Percentiles rank a stretch among this genome's conserved stretches.
phyloP scores from a whole-genome alignment of 116 monocot species.

The Thalassia testudinum region DNA sequence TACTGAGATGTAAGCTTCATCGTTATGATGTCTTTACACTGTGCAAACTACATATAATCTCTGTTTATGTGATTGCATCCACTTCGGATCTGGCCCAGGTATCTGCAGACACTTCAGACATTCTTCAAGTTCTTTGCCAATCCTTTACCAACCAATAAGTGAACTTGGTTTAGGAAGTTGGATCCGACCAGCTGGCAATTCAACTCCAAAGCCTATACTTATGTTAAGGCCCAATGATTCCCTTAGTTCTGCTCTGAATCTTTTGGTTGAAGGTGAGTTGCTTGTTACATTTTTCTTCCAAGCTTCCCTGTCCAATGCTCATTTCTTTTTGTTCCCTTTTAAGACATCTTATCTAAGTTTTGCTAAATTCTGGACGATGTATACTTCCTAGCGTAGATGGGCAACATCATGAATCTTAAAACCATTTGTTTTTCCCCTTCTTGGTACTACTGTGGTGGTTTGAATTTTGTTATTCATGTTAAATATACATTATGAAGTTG shows the following conservation, averaged over 20 bases:
- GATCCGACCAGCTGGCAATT: constrained; percentile 63
- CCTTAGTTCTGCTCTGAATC: constrained; percentile 50
- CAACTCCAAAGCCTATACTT: constrained; percentile 49
- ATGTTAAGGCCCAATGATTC: constrained; percentile 70
- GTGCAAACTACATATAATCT: not conserved
- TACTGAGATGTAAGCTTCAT: constrained; percentile 58
- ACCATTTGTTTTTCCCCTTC: too few species aligned
- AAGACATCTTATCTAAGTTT: too few species aligned
- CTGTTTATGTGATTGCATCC: not conserved
- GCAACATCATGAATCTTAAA: too few species aligned
- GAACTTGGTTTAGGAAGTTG: constrained; percentile 53
- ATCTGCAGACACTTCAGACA: constrained; percentile 80
- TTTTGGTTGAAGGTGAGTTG: constrained; percentile 61
- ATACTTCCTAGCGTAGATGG: too few species aligned
- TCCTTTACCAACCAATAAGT: constrained; percentile 61
- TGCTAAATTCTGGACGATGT: too few species aligned
- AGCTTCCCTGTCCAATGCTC: too few species aligned
- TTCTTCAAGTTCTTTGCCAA: constrained; percentile 51
- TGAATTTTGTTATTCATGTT: too few species aligned
- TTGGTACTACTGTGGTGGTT: too few species aligned
- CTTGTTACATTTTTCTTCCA: too few species aligned
- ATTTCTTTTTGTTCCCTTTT: too few species aligned
- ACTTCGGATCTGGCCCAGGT: constrained; percentile 25
- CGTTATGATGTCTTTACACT: too few species aligned
- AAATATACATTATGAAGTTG: too few species aligned